Evolutionary conservation across 192 early-diverging fungal genomes (phyloP).

Genomic region (Funneliformis mosseae): DNA sequence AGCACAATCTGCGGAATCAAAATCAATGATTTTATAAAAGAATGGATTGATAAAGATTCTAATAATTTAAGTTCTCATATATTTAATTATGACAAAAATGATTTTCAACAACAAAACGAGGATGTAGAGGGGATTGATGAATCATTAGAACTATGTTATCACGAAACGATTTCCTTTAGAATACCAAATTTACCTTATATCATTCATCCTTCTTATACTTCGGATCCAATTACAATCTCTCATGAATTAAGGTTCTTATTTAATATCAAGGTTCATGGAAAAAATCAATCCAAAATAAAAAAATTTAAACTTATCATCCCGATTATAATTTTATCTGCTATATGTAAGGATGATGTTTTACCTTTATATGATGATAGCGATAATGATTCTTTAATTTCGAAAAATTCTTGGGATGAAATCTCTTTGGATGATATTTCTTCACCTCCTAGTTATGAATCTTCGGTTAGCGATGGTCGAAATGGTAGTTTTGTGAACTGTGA

Average conservation of each 20-base stretch:
- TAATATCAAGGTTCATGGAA: neutral
- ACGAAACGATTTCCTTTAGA: neutral
- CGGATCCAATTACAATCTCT: neutral
- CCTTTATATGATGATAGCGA: neutral
- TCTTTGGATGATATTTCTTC: neutral
- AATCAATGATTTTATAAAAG: neutral
- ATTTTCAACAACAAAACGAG: neutral
- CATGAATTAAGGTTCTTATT: neutral
- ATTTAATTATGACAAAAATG: neutral
- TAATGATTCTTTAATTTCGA: neutral
- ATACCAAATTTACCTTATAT: neutral
- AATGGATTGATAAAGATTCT: neutral
- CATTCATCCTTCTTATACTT: neutral
- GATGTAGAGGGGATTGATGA: neutral
- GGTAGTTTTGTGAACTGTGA: neutral
- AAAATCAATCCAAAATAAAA: neutral
- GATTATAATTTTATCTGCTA: neutral
- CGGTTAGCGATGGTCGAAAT: neutral
- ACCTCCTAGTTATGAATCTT: constrained; percentile 1
- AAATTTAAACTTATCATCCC: neutral
- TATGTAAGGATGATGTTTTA: neutral
- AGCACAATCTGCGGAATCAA: neutral
- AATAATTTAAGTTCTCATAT: neutral
- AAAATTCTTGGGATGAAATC: neutral
- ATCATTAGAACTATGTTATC: neutral